Conservation (phyloP, 108 stramenopile genomes). For the Cyclotella cryptica region DNA sequence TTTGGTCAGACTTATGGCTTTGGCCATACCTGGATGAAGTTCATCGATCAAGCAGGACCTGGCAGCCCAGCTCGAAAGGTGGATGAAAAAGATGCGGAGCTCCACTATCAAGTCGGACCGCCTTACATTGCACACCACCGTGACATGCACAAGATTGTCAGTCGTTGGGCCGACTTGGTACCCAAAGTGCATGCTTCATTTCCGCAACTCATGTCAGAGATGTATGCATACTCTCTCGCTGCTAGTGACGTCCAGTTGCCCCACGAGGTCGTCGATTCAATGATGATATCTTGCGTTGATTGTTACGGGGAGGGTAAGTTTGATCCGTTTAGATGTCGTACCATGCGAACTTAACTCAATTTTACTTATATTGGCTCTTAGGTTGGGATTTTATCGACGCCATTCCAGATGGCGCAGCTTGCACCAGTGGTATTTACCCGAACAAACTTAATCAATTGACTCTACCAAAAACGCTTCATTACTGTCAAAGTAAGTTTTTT, state of each 20-base stretch:
- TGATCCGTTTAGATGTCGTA: neutral
- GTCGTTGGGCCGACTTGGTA: slow-evolving; percentile 80
- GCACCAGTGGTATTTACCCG: slow-evolving; percentile 29
- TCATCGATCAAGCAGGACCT: slow-evolving; percentile 61
- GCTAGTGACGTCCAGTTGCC: slow-evolving; percentile 82
- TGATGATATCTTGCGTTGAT: slow-evolving; percentile 76
- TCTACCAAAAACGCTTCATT: slow-evolving; percentile 77
- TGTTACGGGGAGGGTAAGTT: slow-evolving; percentile 62
- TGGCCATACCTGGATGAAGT: slow-evolving; percentile 71
- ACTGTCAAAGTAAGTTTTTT: slow-evolving; percentile 64
- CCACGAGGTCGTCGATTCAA: slow-evolving; percentile 75
- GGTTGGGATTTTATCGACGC: slow-evolving; percentile 72
- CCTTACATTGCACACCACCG: slow-evolving; percentile 88
- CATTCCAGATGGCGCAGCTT: slow-evolving; percentile 35
- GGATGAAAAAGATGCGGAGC: slow-evolving; percentile 54
- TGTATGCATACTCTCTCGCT: slow-evolving; percentile 84
- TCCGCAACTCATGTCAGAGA: slow-evolving; percentile 51
- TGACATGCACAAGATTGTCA: slow-evolving; percentile 83
- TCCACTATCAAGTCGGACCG: slow-evolving; percentile 87
- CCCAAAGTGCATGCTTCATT: slow-evolving; percentile 62
- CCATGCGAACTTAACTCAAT: neutral
- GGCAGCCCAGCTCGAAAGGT: slow-evolving; percentile 55
- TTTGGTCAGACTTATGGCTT: slow-evolving; percentile 88
- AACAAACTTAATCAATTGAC: slow-evolving; percentile 23
- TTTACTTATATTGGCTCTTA: neutral